Evolutionary conservation across 2,329 filamentous ascomycete species (phyloP), one percentile per base, ranked within the genome.

Genomic region (Penicillium rolfsii): DNA sequence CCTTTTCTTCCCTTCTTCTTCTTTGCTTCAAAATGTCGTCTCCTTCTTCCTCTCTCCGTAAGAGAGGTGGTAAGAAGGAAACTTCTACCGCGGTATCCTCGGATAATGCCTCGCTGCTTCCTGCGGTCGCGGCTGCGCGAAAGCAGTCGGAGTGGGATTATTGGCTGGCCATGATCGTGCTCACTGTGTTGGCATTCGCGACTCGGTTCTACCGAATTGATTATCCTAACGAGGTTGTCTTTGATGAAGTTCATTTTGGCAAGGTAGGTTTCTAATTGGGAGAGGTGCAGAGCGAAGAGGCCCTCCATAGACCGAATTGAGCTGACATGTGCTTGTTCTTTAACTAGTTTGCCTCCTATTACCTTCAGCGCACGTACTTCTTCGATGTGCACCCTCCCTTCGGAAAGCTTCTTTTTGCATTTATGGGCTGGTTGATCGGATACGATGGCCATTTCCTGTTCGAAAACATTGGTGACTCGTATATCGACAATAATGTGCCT

Each of bases 301-400:
- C 19, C 24, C 16, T 8, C 28, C 22, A n/a, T 52, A 19, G 36
- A 49, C 64, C 70, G 53, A 72, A 30, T 28, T 49, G 30, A 48
- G 49, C 66, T 71, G 50, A 75, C 65, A 45, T 30, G 41, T 16
- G 43, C 26, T 30, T 19, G 22, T 16, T 8, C 40, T 57, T 36
- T 26, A 35, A 33, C 46, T 69, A 82, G 81, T 82, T 82, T 64
- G 80, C 81, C 66, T 87, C 85, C 12, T 87, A 89, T 77, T 99
- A 99, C 77, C 89, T 99, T 70, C 89, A 97, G 81, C 90, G 93
- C 72, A 97, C 93, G 64, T 99, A 98, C 83, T 99, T 99, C 85
- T 99, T 99, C 87, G 95, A 99, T 82, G 95, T 99, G 58, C 95
- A 99, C 78, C 95, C 95, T 69, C 95, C 95, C 16, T 96, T 99